Base-by-base conservation (phyloP, 345 rosid species). In the Boechera retrofracta region DNA sequence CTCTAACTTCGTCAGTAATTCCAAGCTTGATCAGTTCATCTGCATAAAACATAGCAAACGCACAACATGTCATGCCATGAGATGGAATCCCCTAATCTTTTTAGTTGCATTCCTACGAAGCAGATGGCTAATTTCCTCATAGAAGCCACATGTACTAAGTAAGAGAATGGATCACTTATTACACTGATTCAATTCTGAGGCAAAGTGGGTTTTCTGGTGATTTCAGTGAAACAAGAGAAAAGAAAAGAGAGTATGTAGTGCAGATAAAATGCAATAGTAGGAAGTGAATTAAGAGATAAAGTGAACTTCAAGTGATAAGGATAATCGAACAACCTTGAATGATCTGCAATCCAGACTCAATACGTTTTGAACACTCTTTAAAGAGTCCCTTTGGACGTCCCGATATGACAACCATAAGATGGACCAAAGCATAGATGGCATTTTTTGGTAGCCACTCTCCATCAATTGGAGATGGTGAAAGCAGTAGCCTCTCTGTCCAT, bases 361-460 rank as follows among this genome's bases (percentile, higher is more conserved):
- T 89, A 67, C 99, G 96, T 81, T 89, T 91, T 15, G 87, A 85
- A 81, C 98, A 95, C 56, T 95, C 99, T 82, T 91, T 95, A 75
- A 92, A 95, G 65, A 82, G 85, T 73, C 99, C 99, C 74, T 91
- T 91, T 7, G 99, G 99, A 73, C 99, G 99, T 64, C 94, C 94
- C 36, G 91, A 79, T 71, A 91, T 84, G 73, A 89, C 94, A 41
- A 86, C 87, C 94, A 92, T 92, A 62, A 95, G 99, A 80, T 95
- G 96, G 71, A 95, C 89, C 69, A 95, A 87, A 36, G 97, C 94
- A 84, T 82, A 85, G 32, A 92, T 88, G 68, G 99, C 99, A 83
- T 80, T 84, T 84, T 90, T 91, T 7, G 98, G 99, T 44, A 95
- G 83, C 99, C 97, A 95, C 72, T 92, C 93, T 71, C 99, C 99